Evolutionary conservation across 1,284 basidiomycete species (phyloP), one percentile per base, ranked within the genome.

Genomic region (Ustilago xerochloae): DNA sequence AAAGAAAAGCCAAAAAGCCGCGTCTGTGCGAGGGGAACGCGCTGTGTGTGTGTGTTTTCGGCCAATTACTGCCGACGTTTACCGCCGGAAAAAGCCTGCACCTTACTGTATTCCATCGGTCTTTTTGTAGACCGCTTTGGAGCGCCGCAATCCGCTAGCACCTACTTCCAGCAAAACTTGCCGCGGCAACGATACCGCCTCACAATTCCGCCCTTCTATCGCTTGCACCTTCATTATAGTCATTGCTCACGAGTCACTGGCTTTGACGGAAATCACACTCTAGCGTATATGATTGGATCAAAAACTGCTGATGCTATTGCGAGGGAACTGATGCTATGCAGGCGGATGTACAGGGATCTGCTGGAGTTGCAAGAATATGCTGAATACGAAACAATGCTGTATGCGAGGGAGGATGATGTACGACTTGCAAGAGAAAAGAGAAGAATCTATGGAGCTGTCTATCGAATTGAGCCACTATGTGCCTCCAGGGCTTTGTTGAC

Each of bases 31-130:
- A 13, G 13, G 35, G 35, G n/a, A n/a, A n/a, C n/a, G n/a, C n/a
- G n/a, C n/a, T 36, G 35, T 36, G 3, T 12, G 35, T 36, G 35
- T n/a, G 35, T n/a, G 6, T 4, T 36, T 41, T 57, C 57, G 35
- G 46, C 59, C 38, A 43, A 13, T 16, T 54, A 62, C 22, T 38
- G 52, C 61, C 61, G 54, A 50, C n/a, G 7, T 36, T 30, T 26
- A 53, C 63, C 56, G 63, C 56, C 63, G 52, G 63, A 41, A 53
- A 63, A 47, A 55, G 48, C 51, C 51, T 41, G 26, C 49, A 10
- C 20, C 20, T n/a, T n/a, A n/a, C n/a, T n/a, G n/a, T n/a, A n/a
- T n/a, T n/a, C n/a, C n/a, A n/a, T n/a, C n/a, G n/a, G n/a, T n/a
- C n/a, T n/a, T n/a, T n/a, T n/a, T n/a, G n/a, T n/a, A n/a, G n/a